Base-by-base conservation (phyloP, 441 rosid species). In the Macaranga tanarius region DNA sequence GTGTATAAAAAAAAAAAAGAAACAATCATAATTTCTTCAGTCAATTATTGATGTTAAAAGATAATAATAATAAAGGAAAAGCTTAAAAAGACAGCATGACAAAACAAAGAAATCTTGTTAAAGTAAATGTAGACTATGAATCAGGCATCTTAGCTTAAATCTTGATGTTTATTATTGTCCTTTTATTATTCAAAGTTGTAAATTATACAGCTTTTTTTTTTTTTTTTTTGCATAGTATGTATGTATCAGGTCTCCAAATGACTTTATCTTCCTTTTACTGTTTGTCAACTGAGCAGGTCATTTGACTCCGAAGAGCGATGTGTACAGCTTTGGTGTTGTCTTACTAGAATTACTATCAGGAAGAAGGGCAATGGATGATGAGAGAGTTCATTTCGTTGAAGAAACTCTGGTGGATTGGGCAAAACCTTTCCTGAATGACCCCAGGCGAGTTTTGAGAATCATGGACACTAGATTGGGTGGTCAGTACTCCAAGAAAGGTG, bases 381-480 rank as follows among this genome's bases (percentile, higher is more conserved):
- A 84, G 3, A 84, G 81, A 68, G 82, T 69, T 22, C 86, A 86
- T 34, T 70, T 11, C 55, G 34, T 70, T 0, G 93, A 91, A 34
- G 84, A 86, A 72, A 86, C 86, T 40, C 81, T 93, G 15, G 98
- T 89, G 56, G 97, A 91, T 26, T 93, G 98, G 98, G 92, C 98
- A 17, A 85, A 77, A 66, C 98, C 97, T 26, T 93, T 89, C 82
- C 76, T 93, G 65, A 73, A 74, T 23, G 95, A 91, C 62, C 81
- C 62, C 74, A 83, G 86, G 75, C 85, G 87, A 72, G 83, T 93
- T 52, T 71, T 86, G 65, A 84, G 97, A 69, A 89, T 93, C 76
- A 91, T 93, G 98, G 98, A 91, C 82, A 86, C 91, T 0, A 85
- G 90, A 77, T 75, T 93, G 71, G 96, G 91, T 8, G 97, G 97